Evolutionary conservation across 345 rosid species (phyloP).

Genomic region (Linum usitatissimum): DNA sequence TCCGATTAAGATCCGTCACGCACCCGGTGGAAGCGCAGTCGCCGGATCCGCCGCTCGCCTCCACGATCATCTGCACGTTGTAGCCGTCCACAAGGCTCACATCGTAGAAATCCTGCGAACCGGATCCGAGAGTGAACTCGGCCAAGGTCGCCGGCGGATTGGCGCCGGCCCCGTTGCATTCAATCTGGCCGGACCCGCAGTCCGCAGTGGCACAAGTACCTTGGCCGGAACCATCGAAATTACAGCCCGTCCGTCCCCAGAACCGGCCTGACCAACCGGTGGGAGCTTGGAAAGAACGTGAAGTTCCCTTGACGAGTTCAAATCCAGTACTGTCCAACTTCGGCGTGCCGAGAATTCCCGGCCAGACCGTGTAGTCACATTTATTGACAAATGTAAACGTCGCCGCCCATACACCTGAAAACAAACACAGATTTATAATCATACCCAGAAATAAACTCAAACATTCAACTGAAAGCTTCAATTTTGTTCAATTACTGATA

Average conservation of each 20-base stretch:
- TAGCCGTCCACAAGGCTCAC: conserved; percentile 4
- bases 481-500: too few species aligned
- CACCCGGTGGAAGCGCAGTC: not conserved
- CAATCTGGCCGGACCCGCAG: not conserved
- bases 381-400: conserved; percentile 29
- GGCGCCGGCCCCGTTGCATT: conserved; percentile 5
- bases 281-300: conserved; percentile 2
- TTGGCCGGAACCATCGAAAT: not conserved
- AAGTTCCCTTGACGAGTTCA: not conserved
- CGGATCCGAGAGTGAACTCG: conserved; percentile 3
- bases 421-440: too few species aligned
- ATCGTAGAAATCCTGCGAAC: conserved; percentile 2
- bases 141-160: not conserved
- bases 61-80: conserved; percentile 4
- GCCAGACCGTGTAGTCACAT: conserved; percentile 34
- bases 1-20: not conserved
- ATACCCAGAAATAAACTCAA: too few species aligned
- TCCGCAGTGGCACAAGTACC: conserved; percentile 1
- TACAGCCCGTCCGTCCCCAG: conserved; percentile 1
- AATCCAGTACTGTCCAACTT: not conserved
- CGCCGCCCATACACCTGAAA: conserved; percentile 22
- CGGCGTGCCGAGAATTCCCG: conserved; percentile 24
- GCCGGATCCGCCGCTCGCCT: conserved; percentile 2
- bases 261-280: conserved; percentile 1
- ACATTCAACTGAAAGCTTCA: too few species aligned